These are phyloP conservation scores for Talaromyces atroroseus DNA, from an alignment of 2,329 filamentous ascomycete genomes.

Conservation along the genomic window DNA sequence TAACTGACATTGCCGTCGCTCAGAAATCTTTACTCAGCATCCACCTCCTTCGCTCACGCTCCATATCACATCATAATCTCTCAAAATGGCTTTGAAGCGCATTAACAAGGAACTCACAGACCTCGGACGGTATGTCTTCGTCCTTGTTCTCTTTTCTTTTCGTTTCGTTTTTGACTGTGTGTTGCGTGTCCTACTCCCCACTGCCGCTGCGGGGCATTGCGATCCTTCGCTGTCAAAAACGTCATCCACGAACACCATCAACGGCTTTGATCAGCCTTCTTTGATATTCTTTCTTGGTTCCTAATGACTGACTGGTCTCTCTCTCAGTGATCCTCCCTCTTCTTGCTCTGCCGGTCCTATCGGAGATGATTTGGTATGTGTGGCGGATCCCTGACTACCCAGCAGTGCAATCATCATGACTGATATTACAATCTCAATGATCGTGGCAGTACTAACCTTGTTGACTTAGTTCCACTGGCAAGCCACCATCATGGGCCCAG, in stretches of 20 bases:
- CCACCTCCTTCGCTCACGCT: constrained; percentile 1
- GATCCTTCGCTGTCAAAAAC: neutral
- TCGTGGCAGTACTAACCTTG: neutral
- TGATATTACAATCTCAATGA: neutral
- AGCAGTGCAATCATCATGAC: constrained; percentile 2
- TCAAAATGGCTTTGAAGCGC: constrained; percentile 47
- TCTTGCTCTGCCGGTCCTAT: constrained; percentile 97
- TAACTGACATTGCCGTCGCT: neutral
- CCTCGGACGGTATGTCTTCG: constrained; percentile 43
- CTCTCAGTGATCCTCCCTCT: constrained; percentile 82
- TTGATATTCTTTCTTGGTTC: neutral
- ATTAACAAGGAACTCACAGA: constrained; percentile 52
- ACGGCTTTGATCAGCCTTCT: neutral
- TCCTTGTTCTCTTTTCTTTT: constrained; percentile 8
- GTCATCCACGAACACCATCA: neutral
- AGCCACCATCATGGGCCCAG: constrained; percentile 99
- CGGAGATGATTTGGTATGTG: constrained; percentile 91
- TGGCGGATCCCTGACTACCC: constrained; percentile 11
- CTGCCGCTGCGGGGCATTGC: constrained; percentile 19
- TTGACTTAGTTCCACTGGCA: constrained; percentile 90
- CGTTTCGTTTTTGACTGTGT: constrained; percentile 4
- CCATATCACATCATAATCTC: constrained; percentile 15
- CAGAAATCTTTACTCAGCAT: neutral
- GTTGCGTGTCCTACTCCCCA: constrained; percentile 16
- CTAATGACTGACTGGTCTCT: constrained; percentile 15